These are phyloP conservation scores for Lagerstroemia speciosa DNA, from an alignment of 345 rosid genomes.

Conservation along the genomic window DNA sequence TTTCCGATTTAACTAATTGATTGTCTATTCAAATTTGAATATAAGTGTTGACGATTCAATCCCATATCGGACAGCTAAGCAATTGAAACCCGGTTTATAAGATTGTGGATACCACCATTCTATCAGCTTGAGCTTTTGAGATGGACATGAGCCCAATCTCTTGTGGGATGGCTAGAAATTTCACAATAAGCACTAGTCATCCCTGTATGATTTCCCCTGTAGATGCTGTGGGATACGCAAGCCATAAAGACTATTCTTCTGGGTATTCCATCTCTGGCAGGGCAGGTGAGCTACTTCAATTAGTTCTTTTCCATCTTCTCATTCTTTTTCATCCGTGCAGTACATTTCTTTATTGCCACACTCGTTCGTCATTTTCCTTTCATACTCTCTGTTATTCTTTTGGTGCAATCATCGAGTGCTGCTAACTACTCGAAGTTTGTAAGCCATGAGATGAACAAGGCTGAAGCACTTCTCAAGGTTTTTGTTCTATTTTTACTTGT, in stretches of 20 bases:
- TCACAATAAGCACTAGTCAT: no score
- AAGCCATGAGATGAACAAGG: slow-evolving; percentile 99
- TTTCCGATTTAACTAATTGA: not conserved
- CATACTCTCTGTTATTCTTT: not conserved
- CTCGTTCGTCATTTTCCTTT: no score
- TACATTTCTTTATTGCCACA: no score
- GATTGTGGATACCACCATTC: no score
- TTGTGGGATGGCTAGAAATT: no score
- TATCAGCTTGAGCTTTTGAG: no score
- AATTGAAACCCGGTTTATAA: no score
- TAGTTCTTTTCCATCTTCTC: not conserved
- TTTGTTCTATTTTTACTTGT: not conserved
- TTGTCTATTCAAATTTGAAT: not conserved
- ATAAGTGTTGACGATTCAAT: not conserved
- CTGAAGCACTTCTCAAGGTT: slow-evolving; percentile 98
- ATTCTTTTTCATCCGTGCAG: not conserved
- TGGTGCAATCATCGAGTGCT: slow-evolving; percentile 61
- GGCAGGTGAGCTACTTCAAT: slow-evolving; percentile 46
- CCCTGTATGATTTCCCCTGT: slow-evolving; percentile 14
- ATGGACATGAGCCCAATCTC: no score
- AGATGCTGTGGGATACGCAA: slow-evolving; percentile 97
- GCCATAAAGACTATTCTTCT: slow-evolving; percentile 94
- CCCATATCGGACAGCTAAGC: no score
- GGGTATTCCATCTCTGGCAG: slow-evolving; percentile 89
- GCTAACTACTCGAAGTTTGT: slow-evolving; percentile 89